phyloP scores from a whole-genome alignment of 2,329 filamentous ascomycete genomes.

The Fusarium brachygibbosum region DNA sequence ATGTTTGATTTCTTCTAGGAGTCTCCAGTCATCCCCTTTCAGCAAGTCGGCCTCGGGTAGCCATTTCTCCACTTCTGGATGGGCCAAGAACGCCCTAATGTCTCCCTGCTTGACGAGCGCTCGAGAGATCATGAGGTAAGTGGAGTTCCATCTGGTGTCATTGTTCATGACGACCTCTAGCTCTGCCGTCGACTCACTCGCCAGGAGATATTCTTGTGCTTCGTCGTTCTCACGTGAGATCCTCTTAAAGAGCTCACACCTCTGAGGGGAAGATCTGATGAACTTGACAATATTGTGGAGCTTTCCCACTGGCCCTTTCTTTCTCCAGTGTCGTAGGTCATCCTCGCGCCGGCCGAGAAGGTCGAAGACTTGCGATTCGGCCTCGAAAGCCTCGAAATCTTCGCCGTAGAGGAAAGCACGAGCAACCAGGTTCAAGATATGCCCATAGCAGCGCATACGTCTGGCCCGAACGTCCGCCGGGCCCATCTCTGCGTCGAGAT shows the following conservation, averaged over 20 bases:
- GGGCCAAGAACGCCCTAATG: too few species aligned
- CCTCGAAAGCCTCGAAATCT: neutral
- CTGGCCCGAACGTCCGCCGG: neutral
- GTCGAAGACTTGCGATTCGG: neutral
- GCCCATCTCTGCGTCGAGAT: neutral
- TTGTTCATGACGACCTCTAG: too few species aligned
- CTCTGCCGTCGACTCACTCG: too few species aligned
- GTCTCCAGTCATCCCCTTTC: too few species aligned
- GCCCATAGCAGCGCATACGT: conserved; percentile 5
- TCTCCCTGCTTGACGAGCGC: too few species aligned
- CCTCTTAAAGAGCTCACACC: neutral
- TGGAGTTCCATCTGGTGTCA: too few species aligned
- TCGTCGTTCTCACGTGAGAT: neutral
- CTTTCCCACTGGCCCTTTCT: neutral
- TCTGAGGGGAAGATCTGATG: neutral
- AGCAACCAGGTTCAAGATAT: conserved; percentile 18
- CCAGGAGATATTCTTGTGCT: too few species aligned
- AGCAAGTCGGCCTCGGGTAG: too few species aligned
- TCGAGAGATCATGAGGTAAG: too few species aligned
- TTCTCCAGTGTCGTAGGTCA: neutral
- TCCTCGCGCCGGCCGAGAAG: neutral
- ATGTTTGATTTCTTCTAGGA: too few species aligned
- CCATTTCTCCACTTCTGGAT: too few species aligned
- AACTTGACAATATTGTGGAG: conserved; percentile 7
- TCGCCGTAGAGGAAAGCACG: conserved; percentile 17